These are phyloP conservation scores for Marasmius fiardii DNA, from an alignment of 1,284 basidiomycete species.

Conservation along the genomic window DNA sequence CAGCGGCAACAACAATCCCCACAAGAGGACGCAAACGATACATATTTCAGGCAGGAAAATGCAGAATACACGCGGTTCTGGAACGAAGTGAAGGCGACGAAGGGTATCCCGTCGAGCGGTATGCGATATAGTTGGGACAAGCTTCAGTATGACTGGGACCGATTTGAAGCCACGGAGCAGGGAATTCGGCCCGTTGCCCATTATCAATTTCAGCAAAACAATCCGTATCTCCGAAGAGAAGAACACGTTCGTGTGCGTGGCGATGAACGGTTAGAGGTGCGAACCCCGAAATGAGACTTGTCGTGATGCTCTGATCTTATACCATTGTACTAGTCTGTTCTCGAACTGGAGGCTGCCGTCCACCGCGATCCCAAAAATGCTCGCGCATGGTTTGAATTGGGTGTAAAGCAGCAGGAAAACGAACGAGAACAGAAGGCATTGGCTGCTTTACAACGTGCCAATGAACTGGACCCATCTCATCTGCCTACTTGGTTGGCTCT, in stretches of 20 bases:
- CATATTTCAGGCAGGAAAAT: slow-evolving; percentile 72
- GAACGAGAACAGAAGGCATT: slow-evolving; percentile 93
- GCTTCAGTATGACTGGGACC: slow-evolving; percentile 84
- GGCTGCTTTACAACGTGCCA: slow-evolving; percentile 78
- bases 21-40: slow-evolving; percentile 55
- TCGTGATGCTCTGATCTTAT: slow-evolving; percentile 12
- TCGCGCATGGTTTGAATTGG: slow-evolving; percentile 86
- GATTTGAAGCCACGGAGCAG: slow-evolving; percentile 65
- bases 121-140: slow-evolving; percentile 36
- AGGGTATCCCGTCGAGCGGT: slow-evolving; percentile 14
- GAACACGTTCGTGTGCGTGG: slow-evolving; percentile 56
- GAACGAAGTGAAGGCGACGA: slow-evolving; percentile 22
- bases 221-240: slow-evolving; percentile 69
- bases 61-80: slow-evolving; percentile 61
- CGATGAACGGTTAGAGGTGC: slow-evolving; percentile 54
- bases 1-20: not conserved
- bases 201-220: slow-evolving; percentile 81
- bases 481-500: slow-evolving; percentile 89
- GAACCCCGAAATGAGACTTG: slow-evolving; percentile 21
- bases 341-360: slow-evolving; percentile 90
- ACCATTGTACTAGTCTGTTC: slow-evolving; percentile 60
- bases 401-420: slow-evolving; percentile 98
- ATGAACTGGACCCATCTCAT: slow-evolving; percentile 77
- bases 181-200: slow-evolving; percentile 55
- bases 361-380: slow-evolving; percentile 76